phyloP scores from a whole-genome alignment of 352 stramenopile species.

The Pythium rhizo-oryzae region DNA sequence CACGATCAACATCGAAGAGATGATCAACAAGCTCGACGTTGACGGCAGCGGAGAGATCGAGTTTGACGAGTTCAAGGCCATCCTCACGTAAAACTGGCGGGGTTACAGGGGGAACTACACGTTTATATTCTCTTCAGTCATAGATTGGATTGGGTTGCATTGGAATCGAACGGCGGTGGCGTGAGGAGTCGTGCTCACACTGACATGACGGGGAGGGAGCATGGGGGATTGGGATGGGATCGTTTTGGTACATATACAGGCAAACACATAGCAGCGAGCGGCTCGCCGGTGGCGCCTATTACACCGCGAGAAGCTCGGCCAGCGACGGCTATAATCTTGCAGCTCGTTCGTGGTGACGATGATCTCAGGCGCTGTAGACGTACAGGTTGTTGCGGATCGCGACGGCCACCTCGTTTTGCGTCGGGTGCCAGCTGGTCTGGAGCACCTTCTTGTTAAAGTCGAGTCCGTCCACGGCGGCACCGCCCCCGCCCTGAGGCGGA shows the following conservation, averaged over 20 bases:
- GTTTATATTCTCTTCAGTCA: conserved; percentile 4
- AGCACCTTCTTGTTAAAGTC: conserved; percentile 89
- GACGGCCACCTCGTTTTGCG: conserved; percentile 76
- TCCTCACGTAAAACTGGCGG: conserved; percentile 54
- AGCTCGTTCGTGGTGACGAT: too few relatives aligned
- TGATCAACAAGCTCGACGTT: conserved; percentile 97
- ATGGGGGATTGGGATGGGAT: not conserved
- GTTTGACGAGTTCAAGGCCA: conserved; percentile 96
- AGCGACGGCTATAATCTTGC: too few relatives aligned
- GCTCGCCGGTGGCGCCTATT: too few relatives aligned
- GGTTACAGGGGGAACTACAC: not conserved
- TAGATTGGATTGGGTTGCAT: not conserved
- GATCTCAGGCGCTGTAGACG: conserved; percentile 54
- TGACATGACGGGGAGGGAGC: too few relatives aligned
- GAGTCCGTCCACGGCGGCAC: conserved; percentile 41
- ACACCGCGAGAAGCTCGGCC: too few relatives aligned
- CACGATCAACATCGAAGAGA: conserved; percentile 97
- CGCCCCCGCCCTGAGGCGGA: not conserved
- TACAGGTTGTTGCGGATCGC: conserved; percentile 86
- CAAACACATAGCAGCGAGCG: conserved; percentile 5
- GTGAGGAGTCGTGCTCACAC: not conserved
- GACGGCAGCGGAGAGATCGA: conserved; percentile 96
- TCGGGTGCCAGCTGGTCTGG: conserved; percentile 86
- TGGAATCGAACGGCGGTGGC: not conserved
- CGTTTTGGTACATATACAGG: conserved; percentile 22